These are phyloP conservation scores for Mesostigma viride DNA, from an alignment of 139 green algal species.

Conservation along the genomic window DNA sequence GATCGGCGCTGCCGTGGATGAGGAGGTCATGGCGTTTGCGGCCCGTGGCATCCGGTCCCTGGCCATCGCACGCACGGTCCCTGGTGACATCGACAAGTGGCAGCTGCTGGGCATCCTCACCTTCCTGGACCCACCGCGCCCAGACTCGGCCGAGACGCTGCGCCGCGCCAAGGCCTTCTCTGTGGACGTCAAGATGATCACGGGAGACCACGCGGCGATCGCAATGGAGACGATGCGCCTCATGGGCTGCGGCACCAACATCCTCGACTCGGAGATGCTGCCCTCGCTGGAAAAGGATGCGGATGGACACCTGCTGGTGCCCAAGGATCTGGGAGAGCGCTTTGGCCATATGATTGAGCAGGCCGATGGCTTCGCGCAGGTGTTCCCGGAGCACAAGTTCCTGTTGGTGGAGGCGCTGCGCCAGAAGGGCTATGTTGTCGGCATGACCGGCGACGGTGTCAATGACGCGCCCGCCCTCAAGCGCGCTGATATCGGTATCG, in stretches of 20 bases:
- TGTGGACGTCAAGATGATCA: conserved; percentile 85
- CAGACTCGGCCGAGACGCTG: conserved; percentile 72
- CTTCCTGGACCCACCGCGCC: conserved; percentile 70
- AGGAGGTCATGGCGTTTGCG: conserved; percentile 47
- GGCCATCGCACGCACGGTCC: conserved; percentile 33
- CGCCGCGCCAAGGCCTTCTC: conserved; percentile 55
- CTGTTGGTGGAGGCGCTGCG: conserved; percentile 63
- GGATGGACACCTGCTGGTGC: neutral
- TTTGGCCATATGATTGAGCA: conserved; percentile 56
- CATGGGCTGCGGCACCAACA: conserved; percentile 69
- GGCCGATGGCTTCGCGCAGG: conserved; percentile 67
- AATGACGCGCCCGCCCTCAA: conserved; percentile 82
- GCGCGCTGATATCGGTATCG: conserved; percentile 72
- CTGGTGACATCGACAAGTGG: conserved; percentile 37
- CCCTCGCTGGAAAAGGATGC: conserved; percentile 28
- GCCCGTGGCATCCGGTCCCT: conserved; percentile 61
- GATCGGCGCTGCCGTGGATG: conserved; percentile 32
- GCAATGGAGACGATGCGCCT: conserved; percentile 68
- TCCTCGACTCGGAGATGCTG: conserved; percentile 51
- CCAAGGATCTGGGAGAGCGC: conserved; percentile 41
- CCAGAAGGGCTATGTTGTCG: conserved; percentile 23
- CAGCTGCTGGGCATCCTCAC: conserved; percentile 63
- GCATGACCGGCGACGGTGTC: conserved; percentile 84
- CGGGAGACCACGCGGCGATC: conserved; percentile 71
- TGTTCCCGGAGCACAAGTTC: conserved; percentile 66